Conservation (phyloP, 1,139 yeast species). For the Saccharomyces hybrid region DNA sequence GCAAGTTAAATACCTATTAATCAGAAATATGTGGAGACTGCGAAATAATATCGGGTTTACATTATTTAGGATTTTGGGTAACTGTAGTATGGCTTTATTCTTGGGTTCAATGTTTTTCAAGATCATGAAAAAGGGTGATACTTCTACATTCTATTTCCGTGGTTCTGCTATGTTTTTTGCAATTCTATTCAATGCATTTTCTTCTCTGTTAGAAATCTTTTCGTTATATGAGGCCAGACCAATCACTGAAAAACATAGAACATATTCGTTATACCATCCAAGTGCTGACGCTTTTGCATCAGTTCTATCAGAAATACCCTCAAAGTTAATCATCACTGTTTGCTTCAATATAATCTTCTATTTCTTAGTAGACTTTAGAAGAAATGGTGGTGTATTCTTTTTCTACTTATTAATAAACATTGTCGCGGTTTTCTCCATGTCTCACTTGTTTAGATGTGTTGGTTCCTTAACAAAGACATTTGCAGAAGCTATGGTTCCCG, state of each 20-base stretch:
- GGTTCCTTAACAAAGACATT: constrained; percentile 50
- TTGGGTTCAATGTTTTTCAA: constrained; percentile 62
- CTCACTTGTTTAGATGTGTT: constrained; percentile 53
- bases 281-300: constrained; percentile 61
- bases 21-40: constrained; percentile 49
- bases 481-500: constrained; percentile 57
- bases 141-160: constrained; percentile 47
- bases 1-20: constrained; percentile 47
- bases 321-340: constrained; percentile 42
- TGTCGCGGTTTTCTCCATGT: constrained; percentile 46
- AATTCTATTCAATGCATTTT: constrained; percentile 58
- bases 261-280: constrained; percentile 59
- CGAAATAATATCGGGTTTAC: constrained; percentile 58
- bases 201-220: constrained; percentile 57
- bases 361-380: constrained; percentile 52
- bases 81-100: constrained; percentile 52
- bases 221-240: constrained; percentile 57
- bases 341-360: constrained; percentile 49
- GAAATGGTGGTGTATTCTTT: constrained; percentile 54
- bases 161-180: constrained; percentile 63
- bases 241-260: constrained; percentile 62
- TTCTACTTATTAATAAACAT: constrained; percentile 45
- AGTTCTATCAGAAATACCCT: constrained; percentile 52
- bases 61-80: constrained; percentile 46
- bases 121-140: constrained; percentile 34